These are phyloP conservation scores for Bipolaris sorokiniana DNA, from an alignment of 2,329 filamentous ascomycete species.

Conservation along the genomic window DNA sequence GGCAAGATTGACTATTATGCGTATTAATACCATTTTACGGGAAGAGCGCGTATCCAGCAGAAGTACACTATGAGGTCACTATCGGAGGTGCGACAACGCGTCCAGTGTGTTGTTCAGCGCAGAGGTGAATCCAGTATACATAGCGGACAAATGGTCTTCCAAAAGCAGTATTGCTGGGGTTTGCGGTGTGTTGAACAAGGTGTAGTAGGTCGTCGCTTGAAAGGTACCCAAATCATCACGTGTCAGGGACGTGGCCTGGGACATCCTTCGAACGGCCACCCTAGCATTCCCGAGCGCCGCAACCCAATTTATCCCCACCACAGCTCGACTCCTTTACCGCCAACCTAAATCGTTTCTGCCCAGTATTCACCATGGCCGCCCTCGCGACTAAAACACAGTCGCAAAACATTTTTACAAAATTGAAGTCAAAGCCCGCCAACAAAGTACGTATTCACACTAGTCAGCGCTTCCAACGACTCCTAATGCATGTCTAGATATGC, in stretches of 20 bases:
- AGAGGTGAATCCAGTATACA: neutral
- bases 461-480: constrained; percentile 27
- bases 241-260: constrained; percentile 15
- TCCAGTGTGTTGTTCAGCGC: neutral
- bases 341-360: constrained; percentile 27
- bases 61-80: neutral
- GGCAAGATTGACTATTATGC: constrained; percentile 1
- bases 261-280: constrained; percentile 21
- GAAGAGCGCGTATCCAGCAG: neutral
- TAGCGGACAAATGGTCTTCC: neutral
- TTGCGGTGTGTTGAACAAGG: neutral
- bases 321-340: constrained; percentile 36
- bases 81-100: neutral
- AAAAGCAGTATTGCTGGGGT: neutral
- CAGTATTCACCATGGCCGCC: constrained; percentile 60
- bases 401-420: constrained; percentile 95
- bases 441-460: constrained; percentile 67
- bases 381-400: constrained; percentile 90
- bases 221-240: constrained; percentile 16
- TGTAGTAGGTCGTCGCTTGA: neutral
- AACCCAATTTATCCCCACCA: constrained; percentile 39
- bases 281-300: constrained; percentile 32
- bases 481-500: constrained; percentile 71
- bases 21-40: neutral
- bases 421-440: constrained; percentile 93